Base-by-base conservation (phyloP, 2,329 filamentous ascomycete species). In the Neofusicoccum sp. region DNA sequence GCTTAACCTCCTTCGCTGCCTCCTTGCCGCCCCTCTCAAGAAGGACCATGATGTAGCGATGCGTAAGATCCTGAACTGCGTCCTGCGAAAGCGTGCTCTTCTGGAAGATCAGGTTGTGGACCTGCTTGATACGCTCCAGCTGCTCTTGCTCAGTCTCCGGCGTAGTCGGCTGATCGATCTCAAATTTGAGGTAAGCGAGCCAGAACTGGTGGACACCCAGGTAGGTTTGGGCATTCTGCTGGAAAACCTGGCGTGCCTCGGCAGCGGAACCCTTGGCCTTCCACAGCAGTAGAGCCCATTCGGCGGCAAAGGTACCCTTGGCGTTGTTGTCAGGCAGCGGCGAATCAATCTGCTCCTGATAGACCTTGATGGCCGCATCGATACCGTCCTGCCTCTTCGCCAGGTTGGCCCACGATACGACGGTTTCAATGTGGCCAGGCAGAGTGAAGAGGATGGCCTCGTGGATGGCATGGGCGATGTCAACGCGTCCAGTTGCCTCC, bases 201-300 rank as follows among this genome's bases (percentile, higher is more conserved):
- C 95, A 99, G 81, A 98, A 98, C 47, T 91, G 83, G 37, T 88
- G 86, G 75, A 93, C 97, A 73, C 95, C 91, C 2, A 89, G 83
- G 74, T 96, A 97, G 83, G 88, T 92, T 73, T 93, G 88, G 62
- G 90, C 84, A 69, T 97, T 94, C 76, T 89, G 90, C 66, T 87
- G 80, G 79, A 94, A 98, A 0, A 97, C 86, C 60, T 89, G 86
- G 33, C 95, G 90, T 43, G 93, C 93, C 70, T 94, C 92, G 8
- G 92, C 89, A 0, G 87, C 82, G 0, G 88, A 89, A 14, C 91
- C 91, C 80, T 94, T 93, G 73, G 89, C 86, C 78, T 93, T 95
- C 92, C 92, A 97, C 47, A 97, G 74, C 62, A 98, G 81, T 31
- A 85, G 84, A 1, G 94, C 94, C 90, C 93, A 96, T 71, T 97